Conservation (phyloP, 169 alveolate genomes). For the Amoebophrya sp. region DNA sequence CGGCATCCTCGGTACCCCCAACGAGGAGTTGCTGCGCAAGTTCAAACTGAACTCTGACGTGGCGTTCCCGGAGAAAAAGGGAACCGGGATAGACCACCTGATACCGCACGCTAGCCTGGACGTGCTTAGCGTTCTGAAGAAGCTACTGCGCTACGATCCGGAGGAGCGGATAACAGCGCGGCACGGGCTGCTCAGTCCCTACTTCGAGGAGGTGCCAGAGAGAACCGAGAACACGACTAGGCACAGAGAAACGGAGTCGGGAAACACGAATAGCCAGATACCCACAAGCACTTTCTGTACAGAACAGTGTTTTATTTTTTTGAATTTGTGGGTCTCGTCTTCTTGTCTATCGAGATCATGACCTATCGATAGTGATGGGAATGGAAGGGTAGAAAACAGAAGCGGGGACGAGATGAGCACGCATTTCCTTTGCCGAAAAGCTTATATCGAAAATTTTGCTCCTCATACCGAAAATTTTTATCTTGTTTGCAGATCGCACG, state of each 20-base stretch:
- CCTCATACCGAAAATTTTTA: background rate
- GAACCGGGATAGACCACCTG: background rate
- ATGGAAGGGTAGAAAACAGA: too few relatives aligned
- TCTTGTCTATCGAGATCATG: too few relatives aligned
- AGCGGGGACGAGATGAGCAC: too few relatives aligned
- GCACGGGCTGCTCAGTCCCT: background rate
- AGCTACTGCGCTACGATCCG: background rate
- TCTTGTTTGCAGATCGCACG: background rate
- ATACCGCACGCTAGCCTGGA: background rate
- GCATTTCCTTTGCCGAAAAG: too few relatives aligned
- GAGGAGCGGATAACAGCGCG: background rate
- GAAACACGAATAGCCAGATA: background rate
- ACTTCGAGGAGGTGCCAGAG: background rate
- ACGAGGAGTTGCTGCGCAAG: background rate
- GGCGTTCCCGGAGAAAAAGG: background rate
- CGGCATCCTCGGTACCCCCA: constrained; percentile 66
- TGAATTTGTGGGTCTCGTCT: too few relatives aligned
- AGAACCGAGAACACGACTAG: too few relatives aligned
- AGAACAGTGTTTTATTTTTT: too few relatives aligned
- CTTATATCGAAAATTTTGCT: too few relatives aligned
- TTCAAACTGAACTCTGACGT: background rate
- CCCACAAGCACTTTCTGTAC: background rate
- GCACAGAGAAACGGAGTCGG: too few relatives aligned
- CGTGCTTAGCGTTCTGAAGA: background rate
- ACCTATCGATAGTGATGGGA: too few relatives aligned